A percentile compares a stretch with the other conserved stretches of the same genome.
Conservation (phyloP, 306 rosid genomes). For the Casuarina equisetifolia region DNA sequence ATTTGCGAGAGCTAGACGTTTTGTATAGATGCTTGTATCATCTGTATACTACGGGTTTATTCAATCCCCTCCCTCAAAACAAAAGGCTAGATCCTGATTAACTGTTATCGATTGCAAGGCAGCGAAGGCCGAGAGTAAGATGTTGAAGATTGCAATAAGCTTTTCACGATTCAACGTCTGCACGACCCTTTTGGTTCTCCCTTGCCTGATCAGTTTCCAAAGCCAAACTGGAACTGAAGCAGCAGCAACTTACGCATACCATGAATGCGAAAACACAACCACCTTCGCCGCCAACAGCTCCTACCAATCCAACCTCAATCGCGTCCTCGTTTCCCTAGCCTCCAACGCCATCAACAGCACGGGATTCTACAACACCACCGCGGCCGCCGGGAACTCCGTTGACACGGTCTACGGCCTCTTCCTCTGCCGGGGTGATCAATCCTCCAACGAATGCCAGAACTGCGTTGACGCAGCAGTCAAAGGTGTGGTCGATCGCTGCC, state of each 20-base stretch:
- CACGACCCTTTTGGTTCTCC: neutral
- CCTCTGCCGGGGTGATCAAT: conserved; percentile 44
- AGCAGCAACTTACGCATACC: neutral
- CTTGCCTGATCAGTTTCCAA: neutral
- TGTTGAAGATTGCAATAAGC: neutral
- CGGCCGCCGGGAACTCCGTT: conserved; percentile 22
- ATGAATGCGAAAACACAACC: conserved; percentile 1
- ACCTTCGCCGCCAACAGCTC: conserved; percentile 41
- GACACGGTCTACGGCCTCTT: conserved; percentile 42
- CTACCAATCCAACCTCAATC: conserved; percentile 23
- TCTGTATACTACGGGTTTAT: no score
- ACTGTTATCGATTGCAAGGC: no score
- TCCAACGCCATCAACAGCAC: neutral
- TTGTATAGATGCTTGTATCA: no score
- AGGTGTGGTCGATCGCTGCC: conserved; percentile 27
- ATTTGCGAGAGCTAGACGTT: no score
- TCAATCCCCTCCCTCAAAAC: no score
- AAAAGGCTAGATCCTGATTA: no score
- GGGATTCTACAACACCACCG: conserved; percentile 33
- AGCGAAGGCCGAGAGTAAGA: neutral
- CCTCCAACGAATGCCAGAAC: conserved; percentile 40
- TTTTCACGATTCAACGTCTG: neutral
- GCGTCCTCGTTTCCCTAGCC: conserved; percentile 10
- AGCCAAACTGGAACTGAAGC: neutral
- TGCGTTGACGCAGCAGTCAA: conserved; percentile 39